Base-by-base conservation (phyloP, 2,329 filamentous ascomycete genomes). In the Ophiostoma sp. region DNA sequence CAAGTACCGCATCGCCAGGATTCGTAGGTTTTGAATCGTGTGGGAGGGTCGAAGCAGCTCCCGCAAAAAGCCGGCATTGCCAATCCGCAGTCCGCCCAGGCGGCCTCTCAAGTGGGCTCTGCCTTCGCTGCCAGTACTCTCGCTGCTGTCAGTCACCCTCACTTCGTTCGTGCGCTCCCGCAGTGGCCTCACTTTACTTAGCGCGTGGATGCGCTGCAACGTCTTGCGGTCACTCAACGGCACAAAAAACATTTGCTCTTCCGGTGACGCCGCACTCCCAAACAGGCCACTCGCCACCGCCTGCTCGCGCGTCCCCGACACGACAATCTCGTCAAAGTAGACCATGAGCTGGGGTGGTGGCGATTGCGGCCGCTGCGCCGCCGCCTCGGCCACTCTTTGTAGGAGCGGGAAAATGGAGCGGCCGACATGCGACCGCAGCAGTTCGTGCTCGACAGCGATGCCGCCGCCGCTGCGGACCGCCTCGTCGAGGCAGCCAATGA, bases 221-320 rank as follows among this genome's bases (percentile, higher is more conserved):
- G 63, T 63, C 7, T 19, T 64, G 2, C 31, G 39, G 64, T 75
- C 73, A 48, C 48, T 31, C 12, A 73, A 64, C 19, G 68, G 52
- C 42, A 74, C 73, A 12, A 75, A 22, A n/a, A 73, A 72, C 55
- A 68, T 39, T 19, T 39, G 69, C 69, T 72, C 55, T 19, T 74
- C 71, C 19, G 68, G 71, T 1, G 45, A 55, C 12, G 36, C 12
- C 2, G 68, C 68, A 12, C 11, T 19, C 45, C 73, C 74, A 33
- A 75, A 75, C 11, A 75, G 71, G 3, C 74, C 74, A 71, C 73
- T 74, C 9, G 61, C 69, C 7, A 72, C 28, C 0, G 74, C 73
- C 57, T 70, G 50, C 1, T 11, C 50, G 57, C 64, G 71, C 31
- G 74, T 73, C 5, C 73, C 73, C 1, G n/a, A 6, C 19, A 75